A percentile compares a stretch with the other conserved stretches of the same genome.
These are phyloP conservation scores for Xanthoceras sorbifolium DNA, from an alignment of 345 rosid species.

Conservation along the genomic window DNA sequence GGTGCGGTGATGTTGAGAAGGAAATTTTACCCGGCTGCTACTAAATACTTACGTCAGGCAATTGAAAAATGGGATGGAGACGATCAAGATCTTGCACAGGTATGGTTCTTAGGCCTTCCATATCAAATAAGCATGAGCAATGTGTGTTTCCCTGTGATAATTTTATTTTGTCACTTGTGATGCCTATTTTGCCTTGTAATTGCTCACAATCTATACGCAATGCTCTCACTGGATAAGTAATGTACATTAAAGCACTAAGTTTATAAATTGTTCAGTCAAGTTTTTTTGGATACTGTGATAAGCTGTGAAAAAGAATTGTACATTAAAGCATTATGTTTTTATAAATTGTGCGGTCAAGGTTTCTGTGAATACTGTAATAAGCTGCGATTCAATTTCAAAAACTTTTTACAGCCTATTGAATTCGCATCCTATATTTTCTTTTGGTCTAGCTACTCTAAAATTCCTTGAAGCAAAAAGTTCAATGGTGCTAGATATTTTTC, in stretches of 20 bases:
- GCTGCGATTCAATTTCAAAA: background rate
- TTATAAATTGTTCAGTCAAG: background rate
- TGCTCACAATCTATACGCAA: background rate
- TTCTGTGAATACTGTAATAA: background rate
- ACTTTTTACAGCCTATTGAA: background rate
- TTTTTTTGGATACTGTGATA: background rate
- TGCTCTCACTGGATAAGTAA: background rate
- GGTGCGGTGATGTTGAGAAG: constrained; percentile 96
- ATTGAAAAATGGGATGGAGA: constrained; percentile 97
- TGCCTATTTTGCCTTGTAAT: background rate
- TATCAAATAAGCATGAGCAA: constrained; percentile 2
- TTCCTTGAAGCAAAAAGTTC: background rate
- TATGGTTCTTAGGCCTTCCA: constrained; percentile 26
- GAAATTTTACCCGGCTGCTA: constrained; percentile 90
- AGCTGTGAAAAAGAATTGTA: background rate
- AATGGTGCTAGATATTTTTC: background rate
- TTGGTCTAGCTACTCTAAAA: background rate
- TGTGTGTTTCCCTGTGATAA: background rate
- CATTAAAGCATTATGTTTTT: background rate
- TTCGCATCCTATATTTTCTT: background rate
- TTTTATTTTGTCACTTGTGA: background rate
- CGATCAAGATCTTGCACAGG: constrained; percentile 99
- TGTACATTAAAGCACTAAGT: background rate
- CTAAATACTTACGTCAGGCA: constrained; percentile 80
- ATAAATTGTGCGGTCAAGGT: background rate